Evolutionary conservation across 169 alveolate species (phyloP).

Genomic region (Plasmodium inui): DNA sequence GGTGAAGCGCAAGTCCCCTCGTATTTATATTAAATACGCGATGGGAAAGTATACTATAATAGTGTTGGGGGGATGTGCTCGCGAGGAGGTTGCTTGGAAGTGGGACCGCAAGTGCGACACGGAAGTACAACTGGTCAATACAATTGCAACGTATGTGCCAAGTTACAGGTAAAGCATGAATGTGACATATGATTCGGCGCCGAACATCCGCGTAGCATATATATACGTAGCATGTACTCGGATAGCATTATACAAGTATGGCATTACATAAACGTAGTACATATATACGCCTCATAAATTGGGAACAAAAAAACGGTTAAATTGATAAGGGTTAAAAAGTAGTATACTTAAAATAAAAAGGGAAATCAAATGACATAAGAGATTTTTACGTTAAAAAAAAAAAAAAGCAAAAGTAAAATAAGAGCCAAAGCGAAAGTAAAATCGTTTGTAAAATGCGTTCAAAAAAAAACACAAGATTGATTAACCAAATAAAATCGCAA

Average conservation of each 20-base stretch:
- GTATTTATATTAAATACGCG: background rate
- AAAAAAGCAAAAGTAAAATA: conserved; percentile 1
- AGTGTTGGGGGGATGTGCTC: background rate
- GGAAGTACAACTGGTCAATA: background rate
- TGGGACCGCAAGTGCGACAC: background rate
- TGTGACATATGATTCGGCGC: background rate
- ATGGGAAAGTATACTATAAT: background rate
- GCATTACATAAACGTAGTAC: background rate
- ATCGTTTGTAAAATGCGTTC: background rate
- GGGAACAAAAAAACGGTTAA: conserved; percentile 3
- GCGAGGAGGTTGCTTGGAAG: background rate
- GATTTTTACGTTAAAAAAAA: background rate
- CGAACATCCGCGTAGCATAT: background rate
- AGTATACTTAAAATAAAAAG: background rate
- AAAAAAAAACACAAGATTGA: background rate
- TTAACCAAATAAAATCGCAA: background rate
- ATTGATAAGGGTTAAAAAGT: background rate
- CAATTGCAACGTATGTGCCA: background rate
- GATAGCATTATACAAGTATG: background rate
- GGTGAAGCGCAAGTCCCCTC: background rate
- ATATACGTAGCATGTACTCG: background rate
- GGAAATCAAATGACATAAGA: background rate
- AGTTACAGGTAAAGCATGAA: background rate
- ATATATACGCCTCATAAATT: background rate
- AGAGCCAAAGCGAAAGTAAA: background rate